These are phyloP conservation scores for Globisporangium cylindrosporum DNA, from an alignment of 352 stramenopile genomes.

Conservation along the genomic window DNA sequence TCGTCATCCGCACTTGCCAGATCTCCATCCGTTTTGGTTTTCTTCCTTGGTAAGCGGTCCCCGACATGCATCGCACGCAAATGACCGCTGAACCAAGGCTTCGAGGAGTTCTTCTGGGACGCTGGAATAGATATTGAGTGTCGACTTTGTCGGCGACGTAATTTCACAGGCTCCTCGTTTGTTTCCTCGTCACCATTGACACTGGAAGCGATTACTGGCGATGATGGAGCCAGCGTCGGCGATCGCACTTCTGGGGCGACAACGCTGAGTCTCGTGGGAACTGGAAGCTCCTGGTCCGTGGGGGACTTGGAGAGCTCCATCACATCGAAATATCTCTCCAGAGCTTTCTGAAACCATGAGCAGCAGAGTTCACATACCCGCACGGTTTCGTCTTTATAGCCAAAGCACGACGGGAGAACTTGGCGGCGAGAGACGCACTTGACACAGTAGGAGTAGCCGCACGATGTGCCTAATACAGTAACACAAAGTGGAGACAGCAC, in stretches of 20 bases:
- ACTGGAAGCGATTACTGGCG: slow-evolving; percentile 14
- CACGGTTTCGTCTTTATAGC: slow-evolving; percentile 41
- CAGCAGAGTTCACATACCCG: slow-evolving; percentile 60
- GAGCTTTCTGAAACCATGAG: slow-evolving; percentile 62
- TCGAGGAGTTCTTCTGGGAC: slow-evolving; percentile 22
- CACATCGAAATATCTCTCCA: slow-evolving; percentile 65
- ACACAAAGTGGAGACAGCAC: neutral
- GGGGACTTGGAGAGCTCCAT: slow-evolving; percentile 37
- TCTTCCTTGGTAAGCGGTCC: slow-evolving; percentile 55
- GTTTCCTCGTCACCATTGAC: slow-evolving; percentile 22
- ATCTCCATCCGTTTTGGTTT: slow-evolving; percentile 33
- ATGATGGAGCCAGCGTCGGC: slow-evolving; percentile 16
- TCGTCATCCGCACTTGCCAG: slow-evolving; percentile 8
- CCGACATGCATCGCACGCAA: slow-evolving; percentile 67
- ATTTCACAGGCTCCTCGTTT: slow-evolving; percentile 22
- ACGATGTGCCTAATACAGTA: slow-evolving; percentile 23
- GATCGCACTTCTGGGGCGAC: slow-evolving; percentile 25
- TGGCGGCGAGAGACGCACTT: slow-evolving; percentile 62
- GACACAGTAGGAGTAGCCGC: slow-evolving; percentile 57
- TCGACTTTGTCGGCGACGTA: slow-evolving; percentile 20
- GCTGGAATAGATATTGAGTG: slow-evolving; percentile 25
- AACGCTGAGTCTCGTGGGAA: slow-evolving; percentile 17
- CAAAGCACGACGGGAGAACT: slow-evolving; percentile 57
- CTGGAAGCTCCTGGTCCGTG: slow-evolving; percentile 16
- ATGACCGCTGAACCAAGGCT: slow-evolving; percentile 68